Percentiles rank a stretch among this genome's conserved stretches.
These are phyloP conservation scores for Colletotrichum chrysophilum DNA, from an alignment of 2,329 filamentous ascomycete genomes.

Conservation along the genomic window DNA sequence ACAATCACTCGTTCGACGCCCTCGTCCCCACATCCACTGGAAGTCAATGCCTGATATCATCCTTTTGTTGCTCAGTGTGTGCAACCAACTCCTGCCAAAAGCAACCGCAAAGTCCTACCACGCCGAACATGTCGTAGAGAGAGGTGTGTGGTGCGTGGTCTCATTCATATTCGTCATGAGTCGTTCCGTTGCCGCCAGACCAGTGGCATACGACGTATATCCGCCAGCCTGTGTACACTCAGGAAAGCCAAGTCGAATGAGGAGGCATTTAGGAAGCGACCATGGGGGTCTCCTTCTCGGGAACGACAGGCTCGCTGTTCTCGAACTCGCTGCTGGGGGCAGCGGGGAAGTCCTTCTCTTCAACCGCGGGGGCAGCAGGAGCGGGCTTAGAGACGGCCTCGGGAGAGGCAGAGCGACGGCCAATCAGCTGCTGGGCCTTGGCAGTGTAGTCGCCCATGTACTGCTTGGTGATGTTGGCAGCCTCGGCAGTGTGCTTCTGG, in stretches of 20 bases:
- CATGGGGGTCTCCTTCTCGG: conserved; percentile 30
- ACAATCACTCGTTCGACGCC: conserved; percentile 13
- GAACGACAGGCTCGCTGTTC: conserved; percentile 25
- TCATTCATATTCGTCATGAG: conserved; percentile 19
- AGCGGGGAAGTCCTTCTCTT: conserved; percentile 26
- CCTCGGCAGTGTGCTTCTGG: conserved; percentile 67
- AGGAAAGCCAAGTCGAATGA: conserved; percentile 17
- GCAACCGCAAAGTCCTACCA: conserved; percentile 10
- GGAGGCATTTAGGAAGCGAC: conserved; percentile 21
- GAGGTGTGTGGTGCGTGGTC: conserved; percentile 9
- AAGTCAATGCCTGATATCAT: conserved; percentile 7
- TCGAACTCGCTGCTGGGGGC: conserved; percentile 20
- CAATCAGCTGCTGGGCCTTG: conserved; percentile 70
- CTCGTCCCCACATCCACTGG: conserved; percentile 1
- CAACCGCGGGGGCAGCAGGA: conserved; percentile 21
- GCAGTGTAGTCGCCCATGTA: conserved; percentile 71
- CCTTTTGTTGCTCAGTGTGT: conserved; percentile 17
- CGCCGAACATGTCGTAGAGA: conserved; percentile 10
- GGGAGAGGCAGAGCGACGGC: conserved; percentile 50
- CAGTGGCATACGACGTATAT: conserved; percentile 9
- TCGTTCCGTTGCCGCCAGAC: conserved; percentile 22
- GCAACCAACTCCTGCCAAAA: conserved; percentile 17
- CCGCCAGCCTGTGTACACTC: conserved; percentile 7
- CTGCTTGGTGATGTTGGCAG: conserved; percentile 69
- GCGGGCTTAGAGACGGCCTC: conserved; percentile 42